These are phyloP conservation scores for Penicillium italicum DNA, from an alignment of 2,329 filamentous ascomycete genomes.

Conservation along the genomic window DNA sequence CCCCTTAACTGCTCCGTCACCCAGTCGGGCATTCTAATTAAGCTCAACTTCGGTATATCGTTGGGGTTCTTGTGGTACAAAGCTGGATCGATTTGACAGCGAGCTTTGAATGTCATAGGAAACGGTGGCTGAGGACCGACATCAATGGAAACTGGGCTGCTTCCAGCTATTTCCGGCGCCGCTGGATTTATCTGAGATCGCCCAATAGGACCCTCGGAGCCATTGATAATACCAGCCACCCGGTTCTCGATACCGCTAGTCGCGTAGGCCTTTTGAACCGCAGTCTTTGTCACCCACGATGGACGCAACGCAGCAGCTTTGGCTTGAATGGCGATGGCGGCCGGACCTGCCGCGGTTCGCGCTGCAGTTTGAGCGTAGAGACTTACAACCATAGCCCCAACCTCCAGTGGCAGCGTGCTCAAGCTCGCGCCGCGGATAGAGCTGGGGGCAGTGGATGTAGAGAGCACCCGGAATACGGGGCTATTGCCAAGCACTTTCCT, in stretches of 20 bases:
- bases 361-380: conserved; percentile 42
- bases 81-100: conserved; percentile 4
- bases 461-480: conserved; percentile 66
- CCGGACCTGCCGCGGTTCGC: conserved; percentile 23
- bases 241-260: conserved; percentile 28
- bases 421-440: conserved; percentile 63
- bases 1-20: conserved; percentile 56
- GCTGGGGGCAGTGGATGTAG: conserved; percentile 59
- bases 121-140: conserved; percentile 34
- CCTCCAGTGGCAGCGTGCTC: conserved; percentile 61
- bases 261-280: conserved; percentile 33
- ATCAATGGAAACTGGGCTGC: conserved; percentile 16
- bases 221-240: conserved; percentile 32
- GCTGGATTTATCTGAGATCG: conserved; percentile 27
- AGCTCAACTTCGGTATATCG: conserved; percentile 53
- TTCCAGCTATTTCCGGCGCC: conserved; percentile 6
- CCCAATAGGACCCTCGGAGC: conserved; percentile 36
- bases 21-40: conserved; percentile 52
- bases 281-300: conserved; percentile 30
- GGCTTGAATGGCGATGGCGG: conserved; percentile 25
- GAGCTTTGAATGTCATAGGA: conserved; percentile 29
- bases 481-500: conserved; percentile 62
- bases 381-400: conserved; percentile 49
- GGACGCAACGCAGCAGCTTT: conserved; percentile 29
- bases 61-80: conserved; percentile 46